Evolutionary conservation across 305 asterid species (phyloP).

Genomic region (Ilex paraguariensis): DNA sequence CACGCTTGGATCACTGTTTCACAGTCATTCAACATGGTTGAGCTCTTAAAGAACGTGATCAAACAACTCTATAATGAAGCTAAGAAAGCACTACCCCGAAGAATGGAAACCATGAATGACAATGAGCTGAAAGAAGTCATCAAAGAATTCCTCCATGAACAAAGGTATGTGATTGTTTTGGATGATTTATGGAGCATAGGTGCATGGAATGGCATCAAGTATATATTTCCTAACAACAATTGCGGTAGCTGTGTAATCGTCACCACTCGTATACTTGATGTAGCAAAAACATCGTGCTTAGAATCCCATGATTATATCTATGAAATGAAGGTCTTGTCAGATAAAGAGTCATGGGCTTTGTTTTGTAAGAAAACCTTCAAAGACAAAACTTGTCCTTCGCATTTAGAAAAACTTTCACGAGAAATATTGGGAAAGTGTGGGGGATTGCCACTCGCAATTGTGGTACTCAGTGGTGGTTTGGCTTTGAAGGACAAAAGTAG

Average conservation of each 20-base stretch:
- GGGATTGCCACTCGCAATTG: no score
- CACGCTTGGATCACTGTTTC: neutral
- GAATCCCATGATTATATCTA: conserved; percentile 1
- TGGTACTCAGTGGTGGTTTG: no score
- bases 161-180: no score
- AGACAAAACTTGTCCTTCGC: no score
- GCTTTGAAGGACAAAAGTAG: neutral
- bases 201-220: conserved; percentile 9
- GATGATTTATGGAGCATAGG: conserved; percentile 5
- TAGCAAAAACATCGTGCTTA: neutral
- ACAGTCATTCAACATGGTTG: neutral
- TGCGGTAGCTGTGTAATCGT: no score
- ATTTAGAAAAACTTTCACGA: no score
- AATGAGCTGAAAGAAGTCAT: neutral
- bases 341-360: conserved; percentile 13
- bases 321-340: conserved; percentile 1
- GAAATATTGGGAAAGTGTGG: no score
- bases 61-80: conserved; percentile 5
- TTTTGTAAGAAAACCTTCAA: conserved; percentile 14
- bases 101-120: conserved; percentile 9
- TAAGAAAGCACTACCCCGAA: conserved; percentile 5
- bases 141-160: no score
- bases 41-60: conserved; percentile 4
- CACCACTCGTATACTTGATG: no score
- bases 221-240: conserved; percentile 6